A percentile compares a stretch with the other conserved stretches of the same genome.
These are phyloP conservation scores for Choanephora cucurbitarum DNA, from an alignment of 371 early-diverging fungal species.

Conservation along the genomic window DNA sequence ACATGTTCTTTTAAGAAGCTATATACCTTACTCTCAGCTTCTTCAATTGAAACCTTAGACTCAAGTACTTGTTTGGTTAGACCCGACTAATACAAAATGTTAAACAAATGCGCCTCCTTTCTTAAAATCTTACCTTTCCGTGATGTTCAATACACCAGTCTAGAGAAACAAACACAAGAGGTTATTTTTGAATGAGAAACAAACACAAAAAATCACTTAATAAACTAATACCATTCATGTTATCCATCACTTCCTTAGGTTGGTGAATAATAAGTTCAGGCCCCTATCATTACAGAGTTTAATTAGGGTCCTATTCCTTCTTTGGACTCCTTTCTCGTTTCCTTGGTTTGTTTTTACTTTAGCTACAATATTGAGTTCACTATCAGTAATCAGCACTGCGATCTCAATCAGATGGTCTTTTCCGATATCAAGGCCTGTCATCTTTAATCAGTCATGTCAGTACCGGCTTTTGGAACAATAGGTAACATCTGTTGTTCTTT, in stretches of 20 bases:
- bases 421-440: constrained; percentile 69
- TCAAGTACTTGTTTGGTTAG: constrained; percentile 79
- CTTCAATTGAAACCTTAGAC: constrained; percentile 64
- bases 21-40: constrained; percentile 76
- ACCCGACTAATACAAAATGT: constrained; percentile 61
- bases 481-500: too few species aligned
- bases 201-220: background rate
- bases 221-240: constrained; percentile 69
- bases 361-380: constrained; percentile 77
- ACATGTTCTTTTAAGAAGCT: constrained; percentile 74
- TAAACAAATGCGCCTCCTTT: background rate
- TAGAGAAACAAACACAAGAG: constrained; percentile 12
- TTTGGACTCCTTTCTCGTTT: background rate
- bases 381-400: constrained; percentile 87
- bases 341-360: constrained; percentile 47
- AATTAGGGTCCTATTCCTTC: background rate
- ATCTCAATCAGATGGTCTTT: constrained; percentile 85
- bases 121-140: constrained; percentile 59
- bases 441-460: constrained; percentile 25
- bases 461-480: too few species aligned
- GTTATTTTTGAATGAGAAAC: background rate
- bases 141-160: constrained; percentile 93
- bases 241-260: constrained; percentile 74
- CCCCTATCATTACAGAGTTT: constrained; percentile 43
- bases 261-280: constrained; percentile 85